Evolutionary conservation across 1,139 yeast genomes (phyloP).

Genomic region (Entelexis sorbosivorans): DNA sequence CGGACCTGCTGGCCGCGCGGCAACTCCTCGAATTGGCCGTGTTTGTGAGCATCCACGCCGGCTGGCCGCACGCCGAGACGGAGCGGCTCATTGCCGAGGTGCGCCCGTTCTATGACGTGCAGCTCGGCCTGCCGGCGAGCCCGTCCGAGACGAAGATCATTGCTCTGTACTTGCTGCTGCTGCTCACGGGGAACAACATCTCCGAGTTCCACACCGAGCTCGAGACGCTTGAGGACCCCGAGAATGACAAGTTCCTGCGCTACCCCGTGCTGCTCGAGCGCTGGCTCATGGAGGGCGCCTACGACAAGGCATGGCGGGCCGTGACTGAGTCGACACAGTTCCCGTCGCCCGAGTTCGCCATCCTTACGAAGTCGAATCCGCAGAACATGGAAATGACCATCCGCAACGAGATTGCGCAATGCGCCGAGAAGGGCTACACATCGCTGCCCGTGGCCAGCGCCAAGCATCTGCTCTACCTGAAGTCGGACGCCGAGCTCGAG

Average conservation of each 20-base stretch:
- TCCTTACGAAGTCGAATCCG: conserved; percentile 34
- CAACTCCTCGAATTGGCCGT: conserved; percentile 83
- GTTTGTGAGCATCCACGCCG: conserved; percentile 54
- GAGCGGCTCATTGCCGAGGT: conserved; percentile 66
- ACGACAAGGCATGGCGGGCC: conserved; percentile 81
- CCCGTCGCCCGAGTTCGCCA: conserved; percentile 39
- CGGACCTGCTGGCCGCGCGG: conserved; percentile 69
- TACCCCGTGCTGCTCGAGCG: conserved; percentile 86
- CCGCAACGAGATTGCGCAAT: conserved; percentile 77
- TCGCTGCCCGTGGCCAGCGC: conserved; percentile 73
- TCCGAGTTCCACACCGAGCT: conserved; percentile 84
- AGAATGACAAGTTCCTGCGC: conserved; percentile 48
- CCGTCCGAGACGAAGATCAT: conserved; percentile 65
- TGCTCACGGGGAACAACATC: conserved; percentile 72
- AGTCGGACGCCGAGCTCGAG: conserved; percentile 55
- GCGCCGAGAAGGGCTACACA: conserved; percentile 68
- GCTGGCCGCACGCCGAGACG: conserved; percentile 48
- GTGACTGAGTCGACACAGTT: conserved; percentile 40
- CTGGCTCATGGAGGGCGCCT: conserved; percentile 93
- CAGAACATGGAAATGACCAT: conserved; percentile 51
- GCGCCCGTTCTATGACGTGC: conserved; percentile 54
- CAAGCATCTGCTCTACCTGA: conserved; percentile 65
- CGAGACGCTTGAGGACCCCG: conserved; percentile 57
- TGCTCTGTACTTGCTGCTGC: conserved; percentile 62
- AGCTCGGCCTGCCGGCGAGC: conserved; percentile 42